These are phyloP conservation scores for Fusarium multiceps DNA, from an alignment of 2,329 filamentous ascomycete genomes.

Conservation along the genomic window DNA sequence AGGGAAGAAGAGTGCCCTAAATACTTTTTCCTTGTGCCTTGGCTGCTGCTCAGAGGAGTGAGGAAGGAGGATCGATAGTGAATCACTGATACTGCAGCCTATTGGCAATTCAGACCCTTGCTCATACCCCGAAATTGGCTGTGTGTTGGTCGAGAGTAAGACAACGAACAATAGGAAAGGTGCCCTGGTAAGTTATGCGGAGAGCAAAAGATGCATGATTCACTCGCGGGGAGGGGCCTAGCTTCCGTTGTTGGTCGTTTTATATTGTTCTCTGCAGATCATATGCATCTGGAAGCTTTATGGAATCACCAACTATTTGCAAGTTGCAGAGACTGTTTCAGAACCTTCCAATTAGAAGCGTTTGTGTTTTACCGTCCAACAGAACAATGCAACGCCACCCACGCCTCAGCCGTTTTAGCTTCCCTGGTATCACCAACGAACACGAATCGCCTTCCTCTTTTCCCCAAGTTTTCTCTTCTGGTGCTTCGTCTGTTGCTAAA, in stretches of 20 bases:
- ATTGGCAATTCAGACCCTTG: background rate
- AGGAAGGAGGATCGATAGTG: background rate
- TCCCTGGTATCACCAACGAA: background rate
- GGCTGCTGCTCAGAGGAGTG: background rate
- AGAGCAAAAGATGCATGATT: background rate
- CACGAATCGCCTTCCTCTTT: background rate
- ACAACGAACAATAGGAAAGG: background rate
- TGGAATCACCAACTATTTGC: background rate
- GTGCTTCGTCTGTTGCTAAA: conserved; percentile 16
- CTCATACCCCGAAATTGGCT: background rate
- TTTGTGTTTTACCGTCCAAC: background rate
- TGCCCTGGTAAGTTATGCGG: background rate
- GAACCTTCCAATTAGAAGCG: background rate
- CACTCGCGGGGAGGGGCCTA: background rate
- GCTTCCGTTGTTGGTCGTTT: background rate
- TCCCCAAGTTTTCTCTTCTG: conserved; percentile 19
- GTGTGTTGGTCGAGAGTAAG: background rate
- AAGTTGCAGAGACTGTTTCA: background rate
- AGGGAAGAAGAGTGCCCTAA: background rate
- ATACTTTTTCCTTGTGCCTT: background rate
- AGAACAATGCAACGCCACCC: background rate
- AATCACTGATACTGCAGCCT: background rate
- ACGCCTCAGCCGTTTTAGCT: background rate
- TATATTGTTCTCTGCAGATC: background rate
- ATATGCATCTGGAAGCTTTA: background rate